Evolutionary conservation across 2,329 filamentous ascomycete species (phyloP).

Genomic region (Cladosporium sp.): DNA sequence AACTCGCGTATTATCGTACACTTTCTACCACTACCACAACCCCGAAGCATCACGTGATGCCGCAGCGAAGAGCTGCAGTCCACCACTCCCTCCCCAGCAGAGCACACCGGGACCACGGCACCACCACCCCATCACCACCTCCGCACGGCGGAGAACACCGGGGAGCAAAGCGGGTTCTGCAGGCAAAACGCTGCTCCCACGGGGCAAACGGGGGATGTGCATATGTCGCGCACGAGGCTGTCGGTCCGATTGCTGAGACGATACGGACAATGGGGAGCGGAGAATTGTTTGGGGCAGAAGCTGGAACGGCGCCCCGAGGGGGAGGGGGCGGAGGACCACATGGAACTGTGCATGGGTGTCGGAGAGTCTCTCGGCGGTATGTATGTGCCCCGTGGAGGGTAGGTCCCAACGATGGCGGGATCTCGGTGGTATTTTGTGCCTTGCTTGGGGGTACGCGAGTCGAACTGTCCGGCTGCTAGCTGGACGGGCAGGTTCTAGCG

Average conservation of each 20-base stretch:
- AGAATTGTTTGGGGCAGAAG: not conserved
- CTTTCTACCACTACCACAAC: too few species aligned
- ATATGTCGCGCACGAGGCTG: constrained; percentile 1
- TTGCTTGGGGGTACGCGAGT: not conserved
- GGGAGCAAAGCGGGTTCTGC: not conserved
- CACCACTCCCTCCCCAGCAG: not conserved
- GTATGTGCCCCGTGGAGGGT: not conserved
- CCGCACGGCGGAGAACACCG: not conserved
- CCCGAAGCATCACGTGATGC: too few species aligned
- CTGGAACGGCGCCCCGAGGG: not conserved
- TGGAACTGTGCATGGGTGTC: not conserved
- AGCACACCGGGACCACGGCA: not conserved
- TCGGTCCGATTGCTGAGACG: constrained; percentile 2
- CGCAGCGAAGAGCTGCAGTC: too few species aligned
- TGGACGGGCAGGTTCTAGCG: not conserved
- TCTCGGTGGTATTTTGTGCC: constrained; percentile 7
- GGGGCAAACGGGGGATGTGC: not conserved
- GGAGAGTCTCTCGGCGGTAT: not conserved
- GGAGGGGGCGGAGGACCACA: not conserved
- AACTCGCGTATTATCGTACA: too few species aligned
- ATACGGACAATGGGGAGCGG: constrained; percentile 2
- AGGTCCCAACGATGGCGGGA: constrained; percentile 6
- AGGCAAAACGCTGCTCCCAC: not conserved
- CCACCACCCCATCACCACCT: not conserved
- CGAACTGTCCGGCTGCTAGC: not conserved